Percentiles rank a stretch among this genome's conserved stretches.
These are phyloP conservation scores for Alternaria alternata DNA, from an alignment of 2,329 filamentous ascomycete genomes.

Conservation along the genomic window DNA sequence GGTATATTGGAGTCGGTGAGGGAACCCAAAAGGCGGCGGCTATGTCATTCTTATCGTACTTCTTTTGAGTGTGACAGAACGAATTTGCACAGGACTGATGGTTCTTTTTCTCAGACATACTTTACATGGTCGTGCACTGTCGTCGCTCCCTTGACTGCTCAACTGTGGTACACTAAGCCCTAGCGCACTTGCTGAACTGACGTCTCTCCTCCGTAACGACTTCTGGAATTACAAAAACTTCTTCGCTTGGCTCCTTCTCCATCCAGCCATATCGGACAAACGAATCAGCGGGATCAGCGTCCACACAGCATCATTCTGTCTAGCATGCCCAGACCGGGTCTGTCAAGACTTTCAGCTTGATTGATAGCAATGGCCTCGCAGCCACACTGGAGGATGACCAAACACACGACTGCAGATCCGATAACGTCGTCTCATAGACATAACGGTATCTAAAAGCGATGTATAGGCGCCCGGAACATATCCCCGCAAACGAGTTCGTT, in stretches of 20 bases:
- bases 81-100: neutral
- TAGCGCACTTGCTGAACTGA: slow-evolving; percentile 4
- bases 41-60: neutral
- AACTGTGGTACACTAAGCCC: slow-evolving; percentile 6
- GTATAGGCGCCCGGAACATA: slow-evolving; percentile 11
- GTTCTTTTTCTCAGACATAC: neutral
- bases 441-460: neutral
- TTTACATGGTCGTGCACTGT: neutral
- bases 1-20: neutral
- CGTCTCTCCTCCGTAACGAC: neutral
- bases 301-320: neutral
- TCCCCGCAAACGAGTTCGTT: slow-evolving; percentile 8
- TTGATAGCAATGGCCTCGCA: neutral
- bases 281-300: too few species aligned
- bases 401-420: neutral
- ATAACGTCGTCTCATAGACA: neutral
- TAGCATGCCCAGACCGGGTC: neutral
- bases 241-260: neutral
- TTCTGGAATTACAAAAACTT: neutral
- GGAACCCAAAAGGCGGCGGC: neutral
- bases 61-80: neutral
- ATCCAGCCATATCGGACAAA: neutral
- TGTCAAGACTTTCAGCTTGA: neutral
- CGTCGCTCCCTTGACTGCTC: slow-evolving; percentile 3
- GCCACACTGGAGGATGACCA: neutral